A percentile compares a stretch with the other conserved stretches of the same genome.
phyloP scores from a whole-genome alignment of 176 grass and related monocot genomes.

The Rhynchospora breviuscula region DNA sequence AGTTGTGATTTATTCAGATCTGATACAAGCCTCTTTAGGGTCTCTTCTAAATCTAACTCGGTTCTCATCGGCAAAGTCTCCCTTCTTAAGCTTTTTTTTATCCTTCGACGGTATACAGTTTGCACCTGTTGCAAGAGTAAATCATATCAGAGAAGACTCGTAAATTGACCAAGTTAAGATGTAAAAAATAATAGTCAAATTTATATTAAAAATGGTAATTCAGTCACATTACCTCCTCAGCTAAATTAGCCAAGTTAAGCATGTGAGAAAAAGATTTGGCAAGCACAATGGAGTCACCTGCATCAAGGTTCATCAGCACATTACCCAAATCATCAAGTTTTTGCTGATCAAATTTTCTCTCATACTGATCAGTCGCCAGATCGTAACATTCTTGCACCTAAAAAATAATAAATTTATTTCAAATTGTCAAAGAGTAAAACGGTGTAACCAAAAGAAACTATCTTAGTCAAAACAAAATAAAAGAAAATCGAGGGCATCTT shows the following conservation, averaged over 20 bases:
- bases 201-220: neutral
- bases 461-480: neutral
- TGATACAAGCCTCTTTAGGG: constrained; percentile 61
- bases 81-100: constrained; percentile 71
- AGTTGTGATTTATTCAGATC: constrained; percentile 59
- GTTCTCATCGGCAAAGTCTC: constrained; percentile 91
- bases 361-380: constrained; percentile 81
- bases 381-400: constrained; percentile 96
- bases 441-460: neutral
- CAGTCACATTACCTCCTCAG: constrained; percentile 42
- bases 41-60: constrained; percentile 89
- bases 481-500: neutral
- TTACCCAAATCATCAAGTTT: constrained; percentile 70
- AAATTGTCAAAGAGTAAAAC: neutral
- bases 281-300: constrained; percentile 77
- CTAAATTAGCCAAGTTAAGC: constrained; percentile 93
- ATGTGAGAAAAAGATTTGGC: constrained; percentile 85
- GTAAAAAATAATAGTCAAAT: neutral
- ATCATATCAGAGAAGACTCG: neutral
- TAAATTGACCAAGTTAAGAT: no score
- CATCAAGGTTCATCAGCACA: constrained; percentile 59
- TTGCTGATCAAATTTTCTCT: constrained; percentile 48
- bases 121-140: constrained; percentile 36
- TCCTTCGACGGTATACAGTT: constrained; percentile 66
- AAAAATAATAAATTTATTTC: constrained; percentile 23